Base-by-base conservation (phyloP, 2,329 filamentous ascomycete genomes). In the Fusarium musae region DNA sequence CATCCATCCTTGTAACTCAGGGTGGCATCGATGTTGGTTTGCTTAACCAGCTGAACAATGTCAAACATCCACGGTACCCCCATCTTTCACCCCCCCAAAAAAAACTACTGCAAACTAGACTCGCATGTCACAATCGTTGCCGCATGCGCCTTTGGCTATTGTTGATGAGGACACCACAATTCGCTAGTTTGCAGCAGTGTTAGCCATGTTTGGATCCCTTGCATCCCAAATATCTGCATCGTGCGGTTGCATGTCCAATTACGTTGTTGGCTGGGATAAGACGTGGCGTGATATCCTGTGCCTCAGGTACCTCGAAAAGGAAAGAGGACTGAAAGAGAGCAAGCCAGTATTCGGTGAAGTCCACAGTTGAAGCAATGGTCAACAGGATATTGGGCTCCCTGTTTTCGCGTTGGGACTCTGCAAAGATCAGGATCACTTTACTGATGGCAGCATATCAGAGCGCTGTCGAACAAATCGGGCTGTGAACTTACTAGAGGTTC, bases 211-310 rank as follows among this genome's bases (percentile, higher is more conserved):
- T n/a, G 36, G 37, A 37, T 42, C 17, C 50, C 11, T 64, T 58
- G 32, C 44, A 17, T 58, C 52, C 39, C 34, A 39, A 17, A 37
- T 37, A 26, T 39, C n/a, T 42, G 52, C 44, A 65, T 67, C 43
- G 28, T 26, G 60, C n/a, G 17, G 39, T 34, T 53, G 21, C 28
- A 36, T 62, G 30, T 37, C 60, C 46, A 65, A 57, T 49, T 21
- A 16, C 21, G 32, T 58, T 34, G 43, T 50, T 37, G 47, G 19
- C 37, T n/a, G 34, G 32, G 53, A 36, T 42, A 34, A 52, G 64
- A 59, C 40, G 63, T 67, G 64, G 64, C 60, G 60, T 65, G 64
- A 67, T 57, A 19, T 52, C 19, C 23, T 30, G 19, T 28, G 26
- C 15, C 28, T 49, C 23, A 32, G 11, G 17, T 57, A 36, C n/a